Evolutionary conservation across 1,284 basidiomycete species (phyloP), one percentile per base, ranked within the genome.

Genomic region (Cryptococcus sp.): DNA sequence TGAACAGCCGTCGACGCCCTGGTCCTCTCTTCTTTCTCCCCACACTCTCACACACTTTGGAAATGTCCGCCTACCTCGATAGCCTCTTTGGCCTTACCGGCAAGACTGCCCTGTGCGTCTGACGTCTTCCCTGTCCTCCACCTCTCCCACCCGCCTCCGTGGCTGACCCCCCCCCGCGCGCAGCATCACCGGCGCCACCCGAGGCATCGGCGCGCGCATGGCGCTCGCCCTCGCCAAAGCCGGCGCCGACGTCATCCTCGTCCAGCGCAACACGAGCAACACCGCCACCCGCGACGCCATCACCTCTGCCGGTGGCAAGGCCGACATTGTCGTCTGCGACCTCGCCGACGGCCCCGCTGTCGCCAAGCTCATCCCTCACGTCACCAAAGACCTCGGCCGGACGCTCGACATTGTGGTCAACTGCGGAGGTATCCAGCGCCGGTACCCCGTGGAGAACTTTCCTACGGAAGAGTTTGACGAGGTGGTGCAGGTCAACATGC

Each of bases 351-450:
- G 87, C 38, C 78, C 82, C 28, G 79, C 82, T 33, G 88, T 95
- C 63, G 85, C 83, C 66, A 79, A 82, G 51, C 79, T 80, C 51
- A 88, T 90, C 24, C 79, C 87, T 18, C 77, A 82, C 23, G 63
- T 71, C 2, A 66, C 62, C 7, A 52, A 55, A 15, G 65, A 65
- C 28, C 40, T 68, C 37, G 76, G 76, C 6, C 62, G 67, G 54
- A 79, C 84, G 54, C 86, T 97, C 63, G 86, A 96, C 73, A 82
- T 96, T 64, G 83, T 97, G 47, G 84, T 97, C 73, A 95, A 97
- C 78, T 96, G 92, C 74, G 94, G 89, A 45, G 94, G 93, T 48
- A 96, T 97, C 67, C 92, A 96, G 76, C 82, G 91, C 69, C 81
- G 91, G 75, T 85, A 87, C 55, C 88, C 89, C 56, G 85, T 86